Conservation (phyloP, 2,329 filamentous ascomycete genomes). For the Talaromyces islandicus region DNA sequence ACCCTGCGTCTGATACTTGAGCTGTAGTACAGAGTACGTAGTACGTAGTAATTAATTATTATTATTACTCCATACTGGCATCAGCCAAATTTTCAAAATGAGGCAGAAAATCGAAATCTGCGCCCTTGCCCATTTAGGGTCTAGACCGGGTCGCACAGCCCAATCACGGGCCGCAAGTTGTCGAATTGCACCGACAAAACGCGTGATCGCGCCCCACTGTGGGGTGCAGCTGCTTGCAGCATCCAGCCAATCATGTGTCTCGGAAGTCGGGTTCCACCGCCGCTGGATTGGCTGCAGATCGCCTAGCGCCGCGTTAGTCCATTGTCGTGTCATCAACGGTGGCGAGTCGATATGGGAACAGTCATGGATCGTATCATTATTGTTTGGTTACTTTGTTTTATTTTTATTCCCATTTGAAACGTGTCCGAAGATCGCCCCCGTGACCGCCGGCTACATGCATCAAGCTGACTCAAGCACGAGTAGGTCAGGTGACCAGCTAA, state of each 20-base stretch:
- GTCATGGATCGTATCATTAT: no score
- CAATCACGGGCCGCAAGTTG: not conserved
- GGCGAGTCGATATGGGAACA: not conserved
- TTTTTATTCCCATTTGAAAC: not conserved
- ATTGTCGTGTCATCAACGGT: not conserved
- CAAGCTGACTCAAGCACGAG: not conserved
- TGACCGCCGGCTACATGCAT: not conserved
- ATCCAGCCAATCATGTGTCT: not conserved
- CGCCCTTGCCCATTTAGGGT: not conserved
- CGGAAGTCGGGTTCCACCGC: conserved; percentile 1
- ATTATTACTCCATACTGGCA: not conserved
- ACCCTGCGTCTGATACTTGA: not conserved
- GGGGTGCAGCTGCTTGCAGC: conserved; percentile 1
- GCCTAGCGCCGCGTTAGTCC: not conserved
- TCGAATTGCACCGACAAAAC: not conserved
- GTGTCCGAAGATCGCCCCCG: not conserved
- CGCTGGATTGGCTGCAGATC: not conserved
- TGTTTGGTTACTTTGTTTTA: no score
- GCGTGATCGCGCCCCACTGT: not conserved
- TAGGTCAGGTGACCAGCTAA: not conserved
- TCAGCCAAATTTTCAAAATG: not conserved
- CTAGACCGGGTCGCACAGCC: not conserved
- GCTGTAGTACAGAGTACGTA: no score
- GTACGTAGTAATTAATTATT: no score
- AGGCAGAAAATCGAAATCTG: not conserved